Conservation (phyloP, 495 filamentous ascomycete species). For the Penicillium subrubescens region DNA sequence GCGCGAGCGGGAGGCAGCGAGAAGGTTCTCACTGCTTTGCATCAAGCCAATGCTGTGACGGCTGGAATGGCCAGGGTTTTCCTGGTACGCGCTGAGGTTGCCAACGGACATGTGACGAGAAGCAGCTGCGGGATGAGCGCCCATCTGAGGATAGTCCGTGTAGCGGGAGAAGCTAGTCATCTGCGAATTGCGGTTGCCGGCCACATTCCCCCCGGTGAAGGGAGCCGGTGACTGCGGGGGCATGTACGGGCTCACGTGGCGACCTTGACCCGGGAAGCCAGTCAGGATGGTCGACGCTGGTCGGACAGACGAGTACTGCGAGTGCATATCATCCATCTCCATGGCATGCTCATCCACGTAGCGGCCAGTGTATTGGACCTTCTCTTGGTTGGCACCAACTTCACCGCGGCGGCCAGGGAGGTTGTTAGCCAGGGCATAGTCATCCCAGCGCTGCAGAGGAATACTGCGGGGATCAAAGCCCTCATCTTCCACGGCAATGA, state of each 20-base stretch:
- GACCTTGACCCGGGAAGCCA: slow-evolving; percentile 71
- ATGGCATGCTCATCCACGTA: slow-evolving; percentile 68
- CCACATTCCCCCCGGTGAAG: slow-evolving; percentile 54
- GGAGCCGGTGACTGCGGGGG: slow-evolving; percentile 78
- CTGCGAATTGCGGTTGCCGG: slow-evolving; percentile 57
- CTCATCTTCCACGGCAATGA: slow-evolving; percentile 86
- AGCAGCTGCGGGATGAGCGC: slow-evolving; percentile 39
- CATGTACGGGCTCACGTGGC: slow-evolving; percentile 62
- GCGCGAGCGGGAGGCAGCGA: slow-evolving; percentile 53
- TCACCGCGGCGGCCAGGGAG: slow-evolving; percentile 87
- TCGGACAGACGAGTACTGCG: slow-evolving; percentile 91
- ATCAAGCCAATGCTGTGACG: slow-evolving; percentile 51
- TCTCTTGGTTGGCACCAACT: slow-evolving; percentile 57
- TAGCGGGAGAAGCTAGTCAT: slow-evolving; percentile 57
- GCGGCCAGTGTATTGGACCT: slow-evolving; percentile 50
- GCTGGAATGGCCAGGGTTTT: slow-evolving; percentile 47
- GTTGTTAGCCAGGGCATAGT: slow-evolving; percentile 88
- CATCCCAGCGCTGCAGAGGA: slow-evolving; percentile 95
- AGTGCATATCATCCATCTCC: slow-evolving; percentile 98
- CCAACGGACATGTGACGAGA: slow-evolving; percentile 65
- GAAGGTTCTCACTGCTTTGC: slow-evolving; percentile 64
- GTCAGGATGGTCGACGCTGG: slow-evolving; percentile 91
- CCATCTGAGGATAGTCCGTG: slow-evolving; percentile 50
- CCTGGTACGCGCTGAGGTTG: slow-evolving; percentile 59
- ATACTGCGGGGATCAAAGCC: slow-evolving; percentile 88